phyloP scores from a whole-genome alignment of 805 yeast genomes.

The Kodamaea restingae region DNA sequence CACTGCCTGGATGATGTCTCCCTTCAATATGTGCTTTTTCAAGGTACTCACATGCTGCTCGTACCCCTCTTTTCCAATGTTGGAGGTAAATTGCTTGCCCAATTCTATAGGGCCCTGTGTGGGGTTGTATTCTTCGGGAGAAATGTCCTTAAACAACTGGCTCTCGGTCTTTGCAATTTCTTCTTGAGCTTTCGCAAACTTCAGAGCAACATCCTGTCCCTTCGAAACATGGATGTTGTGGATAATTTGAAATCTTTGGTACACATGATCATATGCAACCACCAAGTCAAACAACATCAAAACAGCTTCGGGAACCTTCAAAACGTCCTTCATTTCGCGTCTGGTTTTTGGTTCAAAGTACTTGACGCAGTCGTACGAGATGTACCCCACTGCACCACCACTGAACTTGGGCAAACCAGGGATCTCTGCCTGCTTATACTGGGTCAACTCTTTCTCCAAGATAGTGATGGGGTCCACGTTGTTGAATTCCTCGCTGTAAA shows the following conservation, averaged over 20 bases:
- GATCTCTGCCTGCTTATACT: conserved; percentile 63
- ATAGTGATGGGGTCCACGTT: conserved; percentile 77
- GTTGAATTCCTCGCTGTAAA: conserved; percentile 21
- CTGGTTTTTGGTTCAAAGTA: conserved; percentile 93
- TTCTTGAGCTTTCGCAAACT: conserved; percentile 51
- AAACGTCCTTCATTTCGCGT: conserved; percentile 68
- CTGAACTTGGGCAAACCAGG: conserved; percentile 81
- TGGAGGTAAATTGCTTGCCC: conserved; percentile 72
- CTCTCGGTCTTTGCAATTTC: conserved; percentile 55
- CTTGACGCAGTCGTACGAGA: conserved; percentile 93
- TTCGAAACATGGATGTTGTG: conserved; percentile 59
- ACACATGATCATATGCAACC: conserved; percentile 91
- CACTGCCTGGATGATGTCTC: conserved; percentile 96
- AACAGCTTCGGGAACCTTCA: conserved; percentile 86
- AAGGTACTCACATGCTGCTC: conserved; percentile 72
- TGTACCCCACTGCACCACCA: conserved; percentile 97
- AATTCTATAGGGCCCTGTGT: conserved; percentile 68
- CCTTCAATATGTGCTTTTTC: conserved; percentile 78
- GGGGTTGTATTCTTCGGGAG: conserved; percentile 54
- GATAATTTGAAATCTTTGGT: conserved; percentile 86
- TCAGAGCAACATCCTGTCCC: conserved; percentile 28
- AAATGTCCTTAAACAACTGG: conserved; percentile 41
- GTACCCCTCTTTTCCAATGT: conserved; percentile 92
- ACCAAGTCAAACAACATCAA: conserved; percentile 88
- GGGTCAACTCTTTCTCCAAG: conserved; percentile 68